Evolutionary conservation across 345 rosid species (phyloP).

Genomic region (Eucalyptus tenuipes): DNA sequence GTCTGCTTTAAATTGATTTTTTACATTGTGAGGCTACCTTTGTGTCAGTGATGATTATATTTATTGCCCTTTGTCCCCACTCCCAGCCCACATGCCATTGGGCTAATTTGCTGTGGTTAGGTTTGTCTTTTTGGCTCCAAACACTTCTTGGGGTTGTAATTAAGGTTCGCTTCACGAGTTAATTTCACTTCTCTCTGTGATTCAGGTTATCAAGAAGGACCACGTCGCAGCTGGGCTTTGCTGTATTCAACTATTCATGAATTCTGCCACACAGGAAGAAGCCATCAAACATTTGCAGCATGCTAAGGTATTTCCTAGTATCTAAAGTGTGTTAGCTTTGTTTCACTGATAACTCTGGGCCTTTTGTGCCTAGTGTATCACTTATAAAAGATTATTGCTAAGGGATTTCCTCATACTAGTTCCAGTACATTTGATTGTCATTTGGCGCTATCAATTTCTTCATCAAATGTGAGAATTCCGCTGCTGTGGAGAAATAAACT

Average conservation of each 20-base stretch:
- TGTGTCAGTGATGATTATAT: neutral
- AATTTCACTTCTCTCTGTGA: neutral
- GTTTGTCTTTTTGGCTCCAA: neutral
- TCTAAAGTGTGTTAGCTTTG: neutral
- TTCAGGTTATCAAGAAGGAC: constrained; percentile 90
- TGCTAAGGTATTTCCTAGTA: constrained; percentile 45
- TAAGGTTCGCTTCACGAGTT: neutral
- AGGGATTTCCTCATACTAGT: neutral
- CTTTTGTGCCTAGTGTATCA: neutral
- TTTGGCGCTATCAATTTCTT: neutral
- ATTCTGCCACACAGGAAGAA: constrained; percentile 80
- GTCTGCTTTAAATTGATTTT: neutral
- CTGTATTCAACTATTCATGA: constrained; percentile 88
- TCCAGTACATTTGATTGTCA: neutral
- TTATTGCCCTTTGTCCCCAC: neutral
- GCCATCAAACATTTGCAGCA: constrained; percentile 84
- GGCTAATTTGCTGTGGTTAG: neutral
- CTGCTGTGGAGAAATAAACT: neutral
- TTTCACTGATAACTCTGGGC: neutral
- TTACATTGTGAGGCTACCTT: neutral
- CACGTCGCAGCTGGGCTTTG: constrained; percentile 93
- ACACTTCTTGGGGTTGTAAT: neutral
- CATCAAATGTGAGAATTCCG: neutral
- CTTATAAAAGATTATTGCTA: neutral
- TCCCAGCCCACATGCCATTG: neutral